These are phyloP conservation scores for Spiromastix sp. DNA, from an alignment of 2,329 filamentous ascomycete species.

Conservation along the genomic window DNA sequence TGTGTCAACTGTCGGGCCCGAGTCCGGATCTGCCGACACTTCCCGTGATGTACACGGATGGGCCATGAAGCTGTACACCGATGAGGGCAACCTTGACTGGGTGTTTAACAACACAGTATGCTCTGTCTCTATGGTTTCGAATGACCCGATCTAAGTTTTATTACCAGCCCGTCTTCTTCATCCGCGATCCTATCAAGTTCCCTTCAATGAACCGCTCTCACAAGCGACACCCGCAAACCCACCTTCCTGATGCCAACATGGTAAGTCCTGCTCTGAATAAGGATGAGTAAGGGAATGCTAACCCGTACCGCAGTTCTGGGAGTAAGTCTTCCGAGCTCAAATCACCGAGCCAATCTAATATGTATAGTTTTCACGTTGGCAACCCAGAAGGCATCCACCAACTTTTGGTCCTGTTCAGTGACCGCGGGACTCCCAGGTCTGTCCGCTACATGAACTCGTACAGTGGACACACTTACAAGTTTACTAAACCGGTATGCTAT, in stretches of 20 bases:
- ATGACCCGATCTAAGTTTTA: no score
- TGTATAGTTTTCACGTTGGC: no score
- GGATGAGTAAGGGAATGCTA: no score
- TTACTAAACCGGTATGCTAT: no score
- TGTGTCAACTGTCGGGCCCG: constrained; percentile 68
- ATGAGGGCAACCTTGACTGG: constrained; percentile 60
- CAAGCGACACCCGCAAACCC: no score
- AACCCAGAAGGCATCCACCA: constrained; percentile 51
- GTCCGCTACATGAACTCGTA: constrained; percentile 55
- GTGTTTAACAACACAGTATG: no score
- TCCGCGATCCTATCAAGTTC: constrained; percentile 59
- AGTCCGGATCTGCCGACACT: constrained; percentile 57
- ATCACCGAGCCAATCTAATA: no score
- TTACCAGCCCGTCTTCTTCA: constrained; percentile 60
- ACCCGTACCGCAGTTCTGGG: no score
- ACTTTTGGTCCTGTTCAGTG: constrained; percentile 52
- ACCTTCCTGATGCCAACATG: constrained; percentile 45
- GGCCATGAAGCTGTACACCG: constrained; percentile 58
- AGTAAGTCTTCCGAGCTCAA: no score
- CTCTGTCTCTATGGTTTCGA: no score
- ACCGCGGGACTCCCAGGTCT: constrained; percentile 52
- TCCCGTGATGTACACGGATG: constrained; percentile 65
- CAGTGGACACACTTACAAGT: constrained; percentile 54
- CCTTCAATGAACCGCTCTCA: constrained; percentile 59
- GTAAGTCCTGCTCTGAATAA: no score